phyloP scores from a whole-genome alignment of 2,329 filamentous ascomycete genomes.

The Corniculantispora saksenae region DNA sequence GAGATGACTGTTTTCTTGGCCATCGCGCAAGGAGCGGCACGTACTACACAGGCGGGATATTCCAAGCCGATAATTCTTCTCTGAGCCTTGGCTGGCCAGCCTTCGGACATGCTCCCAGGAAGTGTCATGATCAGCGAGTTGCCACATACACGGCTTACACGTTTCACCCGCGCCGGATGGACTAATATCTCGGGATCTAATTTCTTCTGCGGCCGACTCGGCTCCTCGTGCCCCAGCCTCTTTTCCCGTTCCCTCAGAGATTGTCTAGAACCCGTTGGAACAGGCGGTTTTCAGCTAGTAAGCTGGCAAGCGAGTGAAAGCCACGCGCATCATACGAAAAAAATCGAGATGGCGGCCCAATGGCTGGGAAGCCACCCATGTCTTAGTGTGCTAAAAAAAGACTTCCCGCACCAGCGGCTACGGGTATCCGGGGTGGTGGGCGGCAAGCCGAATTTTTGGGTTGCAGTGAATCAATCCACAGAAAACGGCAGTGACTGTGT shows the following conservation, averaged over 20 bases:
- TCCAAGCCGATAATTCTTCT: background rate
- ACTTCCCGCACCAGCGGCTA: constrained; percentile 11
- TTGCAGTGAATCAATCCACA: background rate
- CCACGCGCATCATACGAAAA: background rate
- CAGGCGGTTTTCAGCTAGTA: background rate
- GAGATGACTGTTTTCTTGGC: background rate
- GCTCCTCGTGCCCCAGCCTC: background rate
- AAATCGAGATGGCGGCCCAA: constrained; percentile 10
- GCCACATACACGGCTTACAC: background rate
- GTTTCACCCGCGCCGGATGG: constrained; percentile 1
- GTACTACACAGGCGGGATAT: background rate
- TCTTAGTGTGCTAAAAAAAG: constrained; percentile 18
- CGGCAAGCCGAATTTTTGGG: background rate
- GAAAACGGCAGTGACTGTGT: background rate
- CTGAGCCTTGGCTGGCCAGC: constrained; percentile 4
- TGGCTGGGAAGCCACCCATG: background rate
- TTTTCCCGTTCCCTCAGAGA: too few relatives aligned
- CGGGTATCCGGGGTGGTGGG: constrained; percentile 10
- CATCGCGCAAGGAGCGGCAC: background rate
- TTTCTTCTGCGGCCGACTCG: background rate
- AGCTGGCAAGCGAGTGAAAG: background rate
- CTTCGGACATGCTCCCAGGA: background rate
- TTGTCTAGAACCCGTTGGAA: background rate
- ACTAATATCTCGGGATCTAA: background rate
- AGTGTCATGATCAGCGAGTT: background rate